A percentile compares a stretch with the other conserved stretches of the same genome.
These are phyloP conservation scores for Isochrysis galbana DNA, from an alignment of 78 protist genomes.

Conservation along the genomic window DNA sequence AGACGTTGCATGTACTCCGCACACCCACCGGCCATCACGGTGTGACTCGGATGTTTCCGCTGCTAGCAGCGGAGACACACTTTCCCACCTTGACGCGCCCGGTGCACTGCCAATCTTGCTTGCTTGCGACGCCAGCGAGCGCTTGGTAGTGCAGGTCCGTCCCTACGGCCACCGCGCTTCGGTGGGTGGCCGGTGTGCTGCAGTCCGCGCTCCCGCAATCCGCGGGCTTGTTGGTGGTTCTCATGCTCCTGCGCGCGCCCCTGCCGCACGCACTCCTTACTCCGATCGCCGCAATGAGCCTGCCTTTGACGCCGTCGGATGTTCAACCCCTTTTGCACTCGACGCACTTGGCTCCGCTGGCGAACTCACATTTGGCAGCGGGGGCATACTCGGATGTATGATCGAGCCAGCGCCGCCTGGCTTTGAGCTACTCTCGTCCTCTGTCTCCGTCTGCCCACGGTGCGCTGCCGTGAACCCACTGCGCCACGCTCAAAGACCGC, in stretches of 20 bases:
- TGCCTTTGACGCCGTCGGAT: not conserved
- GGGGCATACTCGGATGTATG: not conserved
- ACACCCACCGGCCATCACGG: too few species aligned
- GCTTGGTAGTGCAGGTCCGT: not conserved
- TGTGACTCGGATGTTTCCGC: too few species aligned
- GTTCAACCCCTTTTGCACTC: not conserved
- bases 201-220: not conserved
- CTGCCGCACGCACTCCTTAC: too few species aligned
- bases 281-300: too few species aligned
- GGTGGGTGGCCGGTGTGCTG: not conserved
- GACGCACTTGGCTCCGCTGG: not conserved
- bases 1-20: too few species aligned
- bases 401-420: not conserved
- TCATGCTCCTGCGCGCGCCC: too few species aligned
- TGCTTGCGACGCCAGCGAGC: not conserved
- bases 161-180: not conserved
- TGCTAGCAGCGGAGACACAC: too few species aligned
- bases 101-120: not conserved
- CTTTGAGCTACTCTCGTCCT: not conserved
- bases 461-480: too few species aligned
- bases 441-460: slow-evolving; percentile 5
- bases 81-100: too few species aligned
- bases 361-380: not conserved
- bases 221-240: not conserved
- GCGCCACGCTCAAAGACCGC: too few species aligned